Evolutionary conservation across 108 stramenopile genomes (phyloP).

Genomic region (Skeletonema tropicum): DNA sequence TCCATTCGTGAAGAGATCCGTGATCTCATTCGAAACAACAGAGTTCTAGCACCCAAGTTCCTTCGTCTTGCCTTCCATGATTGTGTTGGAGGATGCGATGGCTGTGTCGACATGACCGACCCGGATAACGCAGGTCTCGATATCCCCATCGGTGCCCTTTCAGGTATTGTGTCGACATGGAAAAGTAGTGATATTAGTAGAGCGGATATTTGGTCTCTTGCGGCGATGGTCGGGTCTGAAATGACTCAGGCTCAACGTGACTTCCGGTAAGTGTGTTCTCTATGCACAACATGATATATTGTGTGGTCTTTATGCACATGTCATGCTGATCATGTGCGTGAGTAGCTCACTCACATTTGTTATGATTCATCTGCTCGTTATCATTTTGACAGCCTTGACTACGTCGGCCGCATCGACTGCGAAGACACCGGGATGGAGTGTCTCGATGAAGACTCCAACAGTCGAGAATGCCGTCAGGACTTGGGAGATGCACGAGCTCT

Average conservation of each 20-base stretch:
- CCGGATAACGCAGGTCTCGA: slow-evolving; percentile 50
- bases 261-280: slow-evolving; percentile 18
- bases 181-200: slow-evolving; percentile 22
- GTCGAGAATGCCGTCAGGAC: too few species aligned
- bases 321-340: too few species aligned
- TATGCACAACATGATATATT: neutral
- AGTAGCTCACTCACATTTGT: too few species aligned
- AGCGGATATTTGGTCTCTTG: slow-evolving; percentile 62
- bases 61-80: slow-evolving; percentile 57
- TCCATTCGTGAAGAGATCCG: too few species aligned
- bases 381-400: slow-evolving; percentile 5
- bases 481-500: slow-evolving; percentile 21
- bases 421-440: slow-evolving; percentile 19
- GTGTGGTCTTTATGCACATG: too few species aligned
- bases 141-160: slow-evolving; percentile 45
- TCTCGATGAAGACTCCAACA: slow-evolving; percentile 11
- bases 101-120: slow-evolving; percentile 57
- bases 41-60: slow-evolving; percentile 25
- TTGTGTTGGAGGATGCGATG: slow-evolving; percentile 58
- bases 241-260: slow-evolving; percentile 2
- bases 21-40: too few species aligned
- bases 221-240: slow-evolving; percentile 48
- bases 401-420: slow-evolving; percentile 22
- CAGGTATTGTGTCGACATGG: slow-evolving; percentile 34
- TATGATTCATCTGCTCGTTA: too few species aligned